A percentile compares a stretch with the other conserved stretches of the same genome.
Conservation (phyloP, 1,284 basidiomycete genomes). For the Apiotrichum gracile region DNA sequence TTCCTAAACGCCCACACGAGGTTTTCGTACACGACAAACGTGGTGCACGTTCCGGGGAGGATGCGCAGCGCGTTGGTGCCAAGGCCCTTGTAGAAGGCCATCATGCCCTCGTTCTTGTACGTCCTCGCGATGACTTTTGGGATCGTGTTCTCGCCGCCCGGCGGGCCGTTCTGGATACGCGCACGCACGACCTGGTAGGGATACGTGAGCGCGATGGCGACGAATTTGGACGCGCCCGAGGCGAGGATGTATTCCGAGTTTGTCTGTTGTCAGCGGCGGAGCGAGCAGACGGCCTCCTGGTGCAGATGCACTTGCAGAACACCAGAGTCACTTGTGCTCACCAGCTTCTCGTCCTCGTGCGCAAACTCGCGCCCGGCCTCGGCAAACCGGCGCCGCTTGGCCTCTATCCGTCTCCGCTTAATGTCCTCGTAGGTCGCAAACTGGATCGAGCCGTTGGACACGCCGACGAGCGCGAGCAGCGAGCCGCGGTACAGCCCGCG, state of each 20-base stretch:
- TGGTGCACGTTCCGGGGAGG: conserved; percentile 93
- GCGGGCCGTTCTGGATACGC: conserved; percentile 72
- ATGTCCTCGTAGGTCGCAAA: conserved; percentile 96
- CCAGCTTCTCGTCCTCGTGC: conserved; percentile 74
- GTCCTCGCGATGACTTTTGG: conserved; percentile 71
- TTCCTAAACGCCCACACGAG: conserved; percentile 72
- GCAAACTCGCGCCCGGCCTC: conserved; percentile 60
- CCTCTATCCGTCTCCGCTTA: conserved; percentile 80
- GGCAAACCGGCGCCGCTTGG: conserved; percentile 59
- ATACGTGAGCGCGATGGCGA: conserved; percentile 81
- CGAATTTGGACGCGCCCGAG: conserved; percentile 83
- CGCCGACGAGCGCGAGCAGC: conserved; percentile 81
- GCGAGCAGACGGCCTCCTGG: neutral
- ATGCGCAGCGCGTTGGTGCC: conserved; percentile 95
- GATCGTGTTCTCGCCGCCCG: conserved; percentile 56
- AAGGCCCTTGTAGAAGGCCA: conserved; percentile 91
- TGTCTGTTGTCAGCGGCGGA: conserved; percentile 54
- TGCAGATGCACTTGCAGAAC: neutral
- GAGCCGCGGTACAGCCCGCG: conserved; percentile 83
- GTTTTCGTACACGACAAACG: conserved; percentile 98
- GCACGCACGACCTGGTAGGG: conserved; percentile 97
- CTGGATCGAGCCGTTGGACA: conserved; percentile 91
- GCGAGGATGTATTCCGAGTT: conserved; percentile 89
- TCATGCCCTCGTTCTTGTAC: conserved; percentile 70
- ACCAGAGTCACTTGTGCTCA: conserved; percentile 48